These are phyloP conservation scores for Trichophyton verrucosum DNA, from an alignment of 2,329 filamentous ascomycete genomes.

Conservation along the genomic window DNA sequence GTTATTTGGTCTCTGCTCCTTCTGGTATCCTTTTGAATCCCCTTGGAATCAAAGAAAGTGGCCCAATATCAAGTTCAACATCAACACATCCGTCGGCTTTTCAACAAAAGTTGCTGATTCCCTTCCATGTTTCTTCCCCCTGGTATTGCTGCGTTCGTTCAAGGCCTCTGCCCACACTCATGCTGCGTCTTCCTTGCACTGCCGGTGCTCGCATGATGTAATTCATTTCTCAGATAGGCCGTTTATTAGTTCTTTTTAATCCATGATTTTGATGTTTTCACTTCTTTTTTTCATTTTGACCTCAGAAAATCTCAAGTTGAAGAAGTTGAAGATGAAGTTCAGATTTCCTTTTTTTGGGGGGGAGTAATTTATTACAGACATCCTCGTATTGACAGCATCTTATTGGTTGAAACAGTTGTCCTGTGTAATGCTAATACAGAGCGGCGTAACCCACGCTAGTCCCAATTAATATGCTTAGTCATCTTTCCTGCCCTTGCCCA, in stretches of 20 bases:
- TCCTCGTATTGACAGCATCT: background rate
- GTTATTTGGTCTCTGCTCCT: background rate
- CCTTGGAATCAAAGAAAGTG: background rate
- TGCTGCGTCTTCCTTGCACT: background rate
- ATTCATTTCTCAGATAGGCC: background rate
- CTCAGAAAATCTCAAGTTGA: background rate
- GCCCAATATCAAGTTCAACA: background rate
- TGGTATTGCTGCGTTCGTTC: background rate
- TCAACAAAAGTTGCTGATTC: background rate
- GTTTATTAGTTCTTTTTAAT: background rate
- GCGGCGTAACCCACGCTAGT: background rate
- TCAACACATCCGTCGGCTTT: background rate
- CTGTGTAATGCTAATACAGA: too few species aligned
- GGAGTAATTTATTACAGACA: background rate
- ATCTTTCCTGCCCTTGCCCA: background rate
- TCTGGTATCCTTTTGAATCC: background rate
- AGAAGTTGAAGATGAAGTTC: background rate
- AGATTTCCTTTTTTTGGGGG: background rate
- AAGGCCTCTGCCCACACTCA: background rate
- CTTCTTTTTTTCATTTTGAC: background rate
- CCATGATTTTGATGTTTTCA: background rate
- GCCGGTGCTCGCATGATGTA: background rate
- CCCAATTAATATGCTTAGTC: background rate
- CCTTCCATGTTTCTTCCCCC: background rate
- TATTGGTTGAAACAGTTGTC: background rate